Base-by-base conservation (phyloP, 495 filamentous ascomycete species). In the Annulohypoxylon stygium region DNA sequence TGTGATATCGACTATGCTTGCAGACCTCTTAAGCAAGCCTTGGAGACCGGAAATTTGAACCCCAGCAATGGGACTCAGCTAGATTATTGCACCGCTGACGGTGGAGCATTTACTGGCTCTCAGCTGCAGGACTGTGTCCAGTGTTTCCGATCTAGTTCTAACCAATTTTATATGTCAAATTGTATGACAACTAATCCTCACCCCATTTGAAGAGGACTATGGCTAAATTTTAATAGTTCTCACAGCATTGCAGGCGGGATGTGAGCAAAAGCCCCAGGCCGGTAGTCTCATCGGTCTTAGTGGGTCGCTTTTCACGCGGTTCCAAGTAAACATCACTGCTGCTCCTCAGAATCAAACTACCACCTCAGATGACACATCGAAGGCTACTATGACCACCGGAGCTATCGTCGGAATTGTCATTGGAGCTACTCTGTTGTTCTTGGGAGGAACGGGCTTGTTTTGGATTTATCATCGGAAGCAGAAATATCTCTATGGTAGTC, bases 391-490 rank as follows among this genome's bases (percentile, higher is more conserved):
- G 70, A 79, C 79, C 4, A 82, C 83, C 18, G 83, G 83, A 8
- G 79, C 83, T 26, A 85, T 86, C 51, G 81, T 79, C 33, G 85
- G 85, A 23, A 86, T 86, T 39, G 79, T 79, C 11, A 54, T 81
- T 30, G 83, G 80, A 6, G 78, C 75, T 11, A 78, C 71, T 6
- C 70, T 81, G 1, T 69, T 85, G 36, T 82, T 86, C 57, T 48
- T 85, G 11, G 78, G 78, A 4, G 78, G 78, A 2, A 61, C 73
- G 16, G 77, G 63, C 11, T 65, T 86, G 6, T 85, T 86, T 64
- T 39, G 80, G 61, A 66, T 84, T 18, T 81, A 86, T 74, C 82
- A 78, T 61, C 77, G 82, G 5, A 76, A 79, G 23, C 79, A 85
- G 65, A 77, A 78, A 20, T 77, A 67, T 26, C 75, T 73, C 30